Conservation (phyloP, 2,329 filamentous ascomycete genomes). For the Leptographium radiaticola region DNA sequence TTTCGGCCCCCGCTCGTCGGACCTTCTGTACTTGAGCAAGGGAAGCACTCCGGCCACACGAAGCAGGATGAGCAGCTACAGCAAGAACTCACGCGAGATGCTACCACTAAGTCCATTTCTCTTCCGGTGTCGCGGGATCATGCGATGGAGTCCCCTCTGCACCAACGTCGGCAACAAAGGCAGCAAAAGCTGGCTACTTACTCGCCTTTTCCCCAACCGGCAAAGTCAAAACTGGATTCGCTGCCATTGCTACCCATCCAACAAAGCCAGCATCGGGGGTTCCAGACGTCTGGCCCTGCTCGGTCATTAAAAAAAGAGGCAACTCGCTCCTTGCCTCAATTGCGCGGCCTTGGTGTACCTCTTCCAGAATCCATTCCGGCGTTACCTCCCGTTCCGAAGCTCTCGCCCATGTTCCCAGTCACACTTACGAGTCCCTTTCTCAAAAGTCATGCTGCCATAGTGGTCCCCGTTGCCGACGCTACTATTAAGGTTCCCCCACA, state of each 20-base stretch:
- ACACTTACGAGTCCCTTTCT: neutral
- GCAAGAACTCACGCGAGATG: neutral
- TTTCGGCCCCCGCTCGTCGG: constrained; percentile 7
- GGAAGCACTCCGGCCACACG: neutral
- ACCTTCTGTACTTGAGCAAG: constrained; percentile 6
- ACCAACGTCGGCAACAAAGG: constrained; percentile 8
- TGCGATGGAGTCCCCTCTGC: constrained; percentile 1
- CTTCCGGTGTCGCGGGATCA: neutral
- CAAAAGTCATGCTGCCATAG: neutral
- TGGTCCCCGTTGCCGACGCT: neutral
- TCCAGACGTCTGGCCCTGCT: neutral
- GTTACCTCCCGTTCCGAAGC: constrained; percentile 1
- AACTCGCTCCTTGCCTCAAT: constrained; percentile 10
- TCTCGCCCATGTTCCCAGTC: constrained; percentile 3
- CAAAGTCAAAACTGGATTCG: constrained; percentile 1
- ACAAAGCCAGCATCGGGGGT: neutral
- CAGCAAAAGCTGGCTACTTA: constrained; percentile 7
- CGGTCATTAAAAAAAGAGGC: constrained; percentile 4
- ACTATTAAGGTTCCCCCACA: neutral
- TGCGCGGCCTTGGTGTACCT: neutral
- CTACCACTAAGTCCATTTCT: neutral
- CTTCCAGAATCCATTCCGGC: constrained; percentile 8
- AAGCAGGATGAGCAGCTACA: neutral
- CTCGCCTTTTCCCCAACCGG: constrained; percentile 1
- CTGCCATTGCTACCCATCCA: constrained; percentile 3